These are phyloP conservation scores for Rossbeevera mucosa DNA, from an alignment of 768 basidiomycete genomes.

Conservation along the genomic window DNA sequence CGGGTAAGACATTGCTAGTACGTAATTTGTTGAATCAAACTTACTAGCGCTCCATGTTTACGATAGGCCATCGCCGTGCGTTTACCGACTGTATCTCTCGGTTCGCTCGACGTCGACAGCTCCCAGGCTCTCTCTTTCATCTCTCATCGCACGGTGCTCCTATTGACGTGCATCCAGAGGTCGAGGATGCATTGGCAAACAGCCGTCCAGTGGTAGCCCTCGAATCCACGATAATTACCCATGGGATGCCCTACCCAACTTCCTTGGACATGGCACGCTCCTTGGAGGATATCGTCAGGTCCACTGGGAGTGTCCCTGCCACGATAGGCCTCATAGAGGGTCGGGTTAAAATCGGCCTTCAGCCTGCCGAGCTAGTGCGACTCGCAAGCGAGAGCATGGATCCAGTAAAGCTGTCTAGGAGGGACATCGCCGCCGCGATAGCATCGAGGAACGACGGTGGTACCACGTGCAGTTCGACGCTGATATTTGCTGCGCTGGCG, in stretches of 20 bases:
- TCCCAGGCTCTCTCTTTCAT: conserved; percentile 1
- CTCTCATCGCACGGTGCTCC: conserved; percentile 17
- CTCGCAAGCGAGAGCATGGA: conserved; percentile 52
- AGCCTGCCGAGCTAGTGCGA: conserved; percentile 56
- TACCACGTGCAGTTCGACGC: conserved; percentile 69
- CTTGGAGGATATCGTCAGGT: conserved; percentile 70
- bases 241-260: conserved; percentile 82
- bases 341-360: conserved; percentile 81
- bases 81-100: conserved; percentile 3
- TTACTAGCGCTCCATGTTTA: conserved; percentile 13
- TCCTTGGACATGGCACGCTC: conserved; percentile 69
- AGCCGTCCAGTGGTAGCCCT: conserved; percentile 78
- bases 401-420: conserved; percentile 66
- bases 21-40: not conserved
- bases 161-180: conserved; percentile 79
- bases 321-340: conserved; percentile 85
- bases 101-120: conserved; percentile 1
- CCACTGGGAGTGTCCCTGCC: conserved; percentile 77
- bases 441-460: conserved; percentile 71
- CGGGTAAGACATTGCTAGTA: conserved; percentile 21
- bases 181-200: conserved; percentile 68
- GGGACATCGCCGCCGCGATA: conserved; percentile 77
- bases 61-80: not conserved
- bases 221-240: conserved; percentile 88
- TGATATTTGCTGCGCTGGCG: conserved; percentile 71